Evolutionary conservation across 164 flowering plant genomes (phyloP), one percentile per base, ranked within the genome.

Genomic region (Protea cynaroides): DNA sequence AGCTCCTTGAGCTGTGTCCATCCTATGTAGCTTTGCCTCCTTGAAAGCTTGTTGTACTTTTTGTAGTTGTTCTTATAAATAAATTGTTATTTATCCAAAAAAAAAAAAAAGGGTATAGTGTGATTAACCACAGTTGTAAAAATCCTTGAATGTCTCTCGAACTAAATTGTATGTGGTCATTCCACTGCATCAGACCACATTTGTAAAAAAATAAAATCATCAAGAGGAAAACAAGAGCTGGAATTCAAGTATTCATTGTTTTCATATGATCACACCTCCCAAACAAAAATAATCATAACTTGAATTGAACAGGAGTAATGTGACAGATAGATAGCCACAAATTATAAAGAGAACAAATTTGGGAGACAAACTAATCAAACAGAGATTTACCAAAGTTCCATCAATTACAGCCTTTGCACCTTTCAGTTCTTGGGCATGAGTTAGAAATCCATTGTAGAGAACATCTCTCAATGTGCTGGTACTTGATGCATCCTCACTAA

Each of bases 391-490:
- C 94, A 88, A 71, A 49, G 75, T 78, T 59, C 94, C 96, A 79
- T 88, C 84, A 70, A 90, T 70, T 53, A 90, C 40, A 47, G 87
- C 90, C 74, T 75, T 81, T 65, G 94, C 90, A 62, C 65, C 74
- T 74, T 63, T 74, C 56, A 93, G 80, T 62, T 82, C 90, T 69
- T 73, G 76, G 44, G 82, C 85, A 77, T 74, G 88, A 62, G 50
- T 36, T 43, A 78, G 72, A 64, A 93, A 83, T 71, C 79, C 87
- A 63, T 68, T 65, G 44, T 62, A 78, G 58, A 93, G 81, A 65
- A 79, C 61, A 40, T 82, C 82, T 56, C 69, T 75, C 22, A 90
- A 75, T 1, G 80, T 84, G 68, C 56, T 74, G 34, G 56, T 59
- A 58, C 68, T 73, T 43, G 85, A 74, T 57, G 72, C 69, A 69